Conservation (phyloP, 1,284 basidiomycete species). For the Pseudomicrostroma phylloplanum region DNA sequence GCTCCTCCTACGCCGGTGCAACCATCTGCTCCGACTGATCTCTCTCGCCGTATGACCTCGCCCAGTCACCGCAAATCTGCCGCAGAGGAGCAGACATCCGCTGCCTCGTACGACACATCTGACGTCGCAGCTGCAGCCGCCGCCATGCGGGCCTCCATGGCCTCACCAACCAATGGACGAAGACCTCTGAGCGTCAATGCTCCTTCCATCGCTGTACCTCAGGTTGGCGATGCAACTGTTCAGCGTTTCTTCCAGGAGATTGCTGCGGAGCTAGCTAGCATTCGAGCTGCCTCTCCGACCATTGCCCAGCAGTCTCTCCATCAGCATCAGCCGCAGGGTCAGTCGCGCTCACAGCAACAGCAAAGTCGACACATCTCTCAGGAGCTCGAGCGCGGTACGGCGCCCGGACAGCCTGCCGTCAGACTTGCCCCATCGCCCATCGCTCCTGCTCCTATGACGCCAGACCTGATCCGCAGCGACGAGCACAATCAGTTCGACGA, state of each 20-base stretch:
- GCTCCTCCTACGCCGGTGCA: neutral
- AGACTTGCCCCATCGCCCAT: slow-evolving; percentile 1
- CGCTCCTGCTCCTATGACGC: neutral
- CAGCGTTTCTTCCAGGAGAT: slow-evolving; percentile 75
- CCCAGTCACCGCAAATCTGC: neutral
- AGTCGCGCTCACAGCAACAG: slow-evolving; percentile 4
- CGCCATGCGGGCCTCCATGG: neutral
- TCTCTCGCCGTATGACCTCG: slow-evolving; percentile 4
- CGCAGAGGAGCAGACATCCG: neutral
- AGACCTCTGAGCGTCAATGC: slow-evolving; percentile 13
- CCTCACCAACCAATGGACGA: slow-evolving; percentile 16
- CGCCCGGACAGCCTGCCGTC: neutral
- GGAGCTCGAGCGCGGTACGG: neutral
- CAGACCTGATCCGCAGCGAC: neutral
- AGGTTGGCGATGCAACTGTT: slow-evolving; percentile 64
- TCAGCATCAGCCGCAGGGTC: slow-evolving; percentile 17
- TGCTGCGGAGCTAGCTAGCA: slow-evolving; percentile 67
- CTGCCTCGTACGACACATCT: neutral
- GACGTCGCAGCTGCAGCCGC: neutral
- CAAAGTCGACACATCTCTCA: slow-evolving; percentile 16
- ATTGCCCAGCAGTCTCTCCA: slow-evolving; percentile 24
- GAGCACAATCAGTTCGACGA: slow-evolving; percentile 54
- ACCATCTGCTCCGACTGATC: neutral
- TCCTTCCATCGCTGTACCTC: slow-evolving; percentile 52
- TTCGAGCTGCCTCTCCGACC: slow-evolving; percentile 55